phyloP scores from a whole-genome alignment of 345 rosid species.

The Raphanus sativus region DNA sequence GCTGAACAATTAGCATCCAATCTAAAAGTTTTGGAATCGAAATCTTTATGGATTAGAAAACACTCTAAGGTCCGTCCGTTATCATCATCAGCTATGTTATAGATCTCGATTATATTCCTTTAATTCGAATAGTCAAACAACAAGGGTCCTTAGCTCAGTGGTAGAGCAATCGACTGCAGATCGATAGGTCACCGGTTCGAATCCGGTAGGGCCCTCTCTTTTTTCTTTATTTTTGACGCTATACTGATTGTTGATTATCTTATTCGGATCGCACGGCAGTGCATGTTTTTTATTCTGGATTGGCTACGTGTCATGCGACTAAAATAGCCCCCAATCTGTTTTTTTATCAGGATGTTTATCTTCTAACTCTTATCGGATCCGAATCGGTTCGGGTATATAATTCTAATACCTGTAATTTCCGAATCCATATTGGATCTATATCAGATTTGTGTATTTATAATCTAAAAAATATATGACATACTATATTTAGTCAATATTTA shows the following conservation, averaged over 20 bases:
- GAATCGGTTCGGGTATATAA: no score
- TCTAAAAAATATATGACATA: no score
- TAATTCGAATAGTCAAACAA: no score
- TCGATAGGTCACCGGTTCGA: constrained; percentile 65
- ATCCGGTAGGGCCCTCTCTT: constrained; percentile 41
- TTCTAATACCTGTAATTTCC: no score
- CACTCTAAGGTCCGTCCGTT: no score
- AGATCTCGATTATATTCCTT: no score
- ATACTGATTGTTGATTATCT: background rate
- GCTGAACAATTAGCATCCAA: background rate
- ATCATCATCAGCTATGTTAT: no score
- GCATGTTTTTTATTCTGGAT: background rate
- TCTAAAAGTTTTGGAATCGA: background rate
- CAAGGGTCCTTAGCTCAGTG: constrained; percentile 63
- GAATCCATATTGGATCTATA: no score
- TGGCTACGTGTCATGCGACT: background rate
- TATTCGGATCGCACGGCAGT: background rate
- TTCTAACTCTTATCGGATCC: no score
- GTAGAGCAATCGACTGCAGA: constrained; percentile 81
- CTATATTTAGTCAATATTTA: no score
- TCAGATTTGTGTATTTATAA: no score
- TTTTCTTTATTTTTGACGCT: background rate
- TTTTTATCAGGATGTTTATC: no score
- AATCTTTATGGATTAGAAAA: background rate
- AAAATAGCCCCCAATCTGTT: background rate